These are phyloP conservation scores for Sonneratia caseolaris DNA, from an alignment of 345 rosid species.

Conservation along the genomic window DNA sequence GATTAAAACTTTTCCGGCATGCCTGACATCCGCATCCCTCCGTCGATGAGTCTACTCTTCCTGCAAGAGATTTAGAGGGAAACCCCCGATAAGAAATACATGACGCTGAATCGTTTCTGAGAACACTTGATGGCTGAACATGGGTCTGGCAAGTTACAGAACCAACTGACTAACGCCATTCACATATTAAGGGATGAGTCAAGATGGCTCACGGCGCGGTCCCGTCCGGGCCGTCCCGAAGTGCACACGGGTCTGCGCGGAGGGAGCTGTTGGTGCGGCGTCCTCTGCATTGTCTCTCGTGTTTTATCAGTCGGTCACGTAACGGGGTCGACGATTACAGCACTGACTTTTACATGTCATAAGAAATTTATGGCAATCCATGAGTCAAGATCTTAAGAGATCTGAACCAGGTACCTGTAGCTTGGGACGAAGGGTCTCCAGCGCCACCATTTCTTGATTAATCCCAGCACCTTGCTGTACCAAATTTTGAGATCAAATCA, in stretches of 20 bases:
- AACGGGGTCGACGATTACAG: not conserved
- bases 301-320: not conserved
- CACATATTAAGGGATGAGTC: not conserved
- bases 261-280: slow-evolving; percentile 63
- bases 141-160: not conserved
- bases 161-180: not conserved
- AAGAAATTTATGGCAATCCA: not conserved
- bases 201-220: slow-evolving; percentile 24
- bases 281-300: slow-evolving; percentile 32
- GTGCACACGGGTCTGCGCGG: slow-evolving; percentile 64
- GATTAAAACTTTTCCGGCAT: not conserved
- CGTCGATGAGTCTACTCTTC: not conserved
- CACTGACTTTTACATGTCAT: not conserved
- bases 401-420: slow-evolving; percentile 32
- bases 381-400: not conserved
- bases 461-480: slow-evolving; percentile 60
- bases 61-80: not conserved
- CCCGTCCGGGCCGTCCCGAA: slow-evolving; percentile 37
- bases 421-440: slow-evolving; percentile 63
- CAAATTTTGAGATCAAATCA: not conserved
- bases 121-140: not conserved
- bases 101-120: not conserved
- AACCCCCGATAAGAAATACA: not conserved
- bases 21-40: not conserved
- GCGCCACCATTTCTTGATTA: slow-evolving; percentile 36